Evolutionary conservation across 2,329 filamentous ascomycete species (phyloP).

Genomic region (Phaeoacremonium minimum): DNA sequence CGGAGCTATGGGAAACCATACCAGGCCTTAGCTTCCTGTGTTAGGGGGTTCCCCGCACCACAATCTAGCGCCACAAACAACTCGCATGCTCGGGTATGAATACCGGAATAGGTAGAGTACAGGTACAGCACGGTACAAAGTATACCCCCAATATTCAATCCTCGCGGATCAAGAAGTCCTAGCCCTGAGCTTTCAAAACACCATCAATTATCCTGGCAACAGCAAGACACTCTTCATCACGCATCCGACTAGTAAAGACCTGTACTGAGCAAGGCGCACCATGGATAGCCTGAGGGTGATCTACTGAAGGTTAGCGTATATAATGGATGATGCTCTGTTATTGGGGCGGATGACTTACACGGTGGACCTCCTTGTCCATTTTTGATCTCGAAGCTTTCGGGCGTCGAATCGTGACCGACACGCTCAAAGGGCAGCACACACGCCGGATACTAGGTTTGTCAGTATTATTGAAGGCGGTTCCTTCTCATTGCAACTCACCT

Average conservation of each 20-base stretch:
- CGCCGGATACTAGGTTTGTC: constrained; percentile 7
- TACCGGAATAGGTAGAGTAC: too few relatives aligned
- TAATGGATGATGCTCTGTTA: neutral
- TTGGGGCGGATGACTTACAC: constrained; percentile 3
- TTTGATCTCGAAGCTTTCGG: constrained; percentile 1
- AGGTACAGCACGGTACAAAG: too few relatives aligned
- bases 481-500: constrained; percentile 4
- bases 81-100: too few relatives aligned
- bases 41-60: too few relatives aligned
- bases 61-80: too few relatives aligned
- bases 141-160: too few relatives aligned
- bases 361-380: constrained; percentile 5
- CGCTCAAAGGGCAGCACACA: constrained; percentile 6
- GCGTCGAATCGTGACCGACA: neutral
- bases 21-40: too few relatives aligned
- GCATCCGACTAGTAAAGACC: constrained; percentile 10
- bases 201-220: constrained; percentile 9
- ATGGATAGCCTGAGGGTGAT: constrained; percentile 5
- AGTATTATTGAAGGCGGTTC: neutral
- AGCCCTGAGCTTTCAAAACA: too few relatives aligned
- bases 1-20: too few relatives aligned
- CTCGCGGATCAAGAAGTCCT: too few relatives aligned
- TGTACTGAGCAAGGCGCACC: constrained; percentile 10
- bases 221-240: constrained; percentile 12
- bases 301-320: constrained; percentile 1